Percentiles rank a stretch among this genome's conserved stretches.
These are phyloP conservation scores for Rhodosporidiobolus sp. DNA, from an alignment of 768 basidiomycete species.

Conservation along the genomic window DNA sequence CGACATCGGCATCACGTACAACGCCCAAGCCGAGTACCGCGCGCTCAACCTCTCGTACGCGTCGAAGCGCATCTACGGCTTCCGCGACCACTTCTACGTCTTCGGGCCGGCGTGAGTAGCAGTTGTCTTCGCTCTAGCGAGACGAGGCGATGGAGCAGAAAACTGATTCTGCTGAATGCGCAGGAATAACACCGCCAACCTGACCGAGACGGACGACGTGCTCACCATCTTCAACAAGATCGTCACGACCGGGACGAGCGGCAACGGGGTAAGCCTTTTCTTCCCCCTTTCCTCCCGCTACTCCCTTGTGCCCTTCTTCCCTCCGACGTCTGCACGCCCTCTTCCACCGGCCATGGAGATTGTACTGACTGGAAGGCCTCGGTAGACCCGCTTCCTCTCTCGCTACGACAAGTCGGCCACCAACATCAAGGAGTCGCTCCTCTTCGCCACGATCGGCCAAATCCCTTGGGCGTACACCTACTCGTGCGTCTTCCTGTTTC, in stretches of 20 bases:
- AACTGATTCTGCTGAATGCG: neutral
- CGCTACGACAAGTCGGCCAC: conserved; percentile 62
- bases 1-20: neutral
- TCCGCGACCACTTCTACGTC: conserved; percentile 57
- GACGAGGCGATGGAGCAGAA: too few species aligned
- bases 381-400: conserved; percentile 57
- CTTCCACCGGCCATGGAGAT: conserved; percentile 5
- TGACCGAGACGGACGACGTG: neutral
- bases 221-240: conserved; percentile 2
- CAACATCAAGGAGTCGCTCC: conserved; percentile 58
- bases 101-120: conserved; percentile 52
- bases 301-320: neutral
- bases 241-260: neutral
- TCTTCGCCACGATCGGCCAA: conserved; percentile 58
- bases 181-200: conserved; percentile 4
- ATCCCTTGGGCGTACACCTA: conserved; percentile 59
- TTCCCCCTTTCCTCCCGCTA: neutral
- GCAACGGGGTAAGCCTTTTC: neutral
- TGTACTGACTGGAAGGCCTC: too few species aligned
- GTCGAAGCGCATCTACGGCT: neutral
- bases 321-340: neutral
- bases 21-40: neutral
- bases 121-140: neutral
- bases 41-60: neutral
- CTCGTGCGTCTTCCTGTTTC: too few species aligned